Evolutionary conservation across 139 green algal genomes (phyloP), one percentile per base, ranked within the genome.

Genomic region (Astrephomene gubernaculifera): DNA sequence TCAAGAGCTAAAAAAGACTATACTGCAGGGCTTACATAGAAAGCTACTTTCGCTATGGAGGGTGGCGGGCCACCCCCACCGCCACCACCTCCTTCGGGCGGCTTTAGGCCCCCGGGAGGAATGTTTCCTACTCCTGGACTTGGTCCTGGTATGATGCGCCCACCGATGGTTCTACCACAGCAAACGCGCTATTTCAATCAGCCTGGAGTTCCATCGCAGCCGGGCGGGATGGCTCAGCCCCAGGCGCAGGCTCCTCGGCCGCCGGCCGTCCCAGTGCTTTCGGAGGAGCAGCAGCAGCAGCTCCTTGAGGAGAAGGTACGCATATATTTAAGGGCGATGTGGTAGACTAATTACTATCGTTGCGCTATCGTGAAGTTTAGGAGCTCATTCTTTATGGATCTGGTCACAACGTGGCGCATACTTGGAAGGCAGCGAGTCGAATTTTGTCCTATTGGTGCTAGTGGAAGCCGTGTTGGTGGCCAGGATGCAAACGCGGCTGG

Each of bases 281-380:
- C 69, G 43, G 81, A 81, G 54, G 69, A 87, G 80, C 44, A 90
- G 63, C 71, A 87, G 36, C 44, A 82, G 36, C 68, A 67, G 29
- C 67, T 90, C 2, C 61, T 91, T 45, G 85, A 90, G 61, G 85
- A 91, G 43, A 91, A 91, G 88, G 88, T 91, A 49, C 24, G 85
- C 4, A 39, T 45, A n/a, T n/a, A n/a, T n/a, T n/a, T n/a, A n/a
- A n/a, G n/a, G n/a, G n/a, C n/a, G n/a, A n/a, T n/a, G n/a, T n/a
- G n/a, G n/a, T n/a, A n/a, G n/a, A n/a, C n/a, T n/a, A n/a, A n/a
- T n/a, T n/a, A n/a, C n/a, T n/a, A n/a, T n/a, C n/a, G n/a, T n/a
- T n/a, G n/a, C n/a, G n/a, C n/a, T n/a, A n/a, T n/a, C n/a, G n/a
- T n/a, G n/a, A n/a, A n/a, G n/a, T n/a, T n/a, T n/a, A n/a, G n/a